Conservation (phyloP, 1,284 basidiomycete genomes). For the Microstroma glucosiphilum region DNA sequence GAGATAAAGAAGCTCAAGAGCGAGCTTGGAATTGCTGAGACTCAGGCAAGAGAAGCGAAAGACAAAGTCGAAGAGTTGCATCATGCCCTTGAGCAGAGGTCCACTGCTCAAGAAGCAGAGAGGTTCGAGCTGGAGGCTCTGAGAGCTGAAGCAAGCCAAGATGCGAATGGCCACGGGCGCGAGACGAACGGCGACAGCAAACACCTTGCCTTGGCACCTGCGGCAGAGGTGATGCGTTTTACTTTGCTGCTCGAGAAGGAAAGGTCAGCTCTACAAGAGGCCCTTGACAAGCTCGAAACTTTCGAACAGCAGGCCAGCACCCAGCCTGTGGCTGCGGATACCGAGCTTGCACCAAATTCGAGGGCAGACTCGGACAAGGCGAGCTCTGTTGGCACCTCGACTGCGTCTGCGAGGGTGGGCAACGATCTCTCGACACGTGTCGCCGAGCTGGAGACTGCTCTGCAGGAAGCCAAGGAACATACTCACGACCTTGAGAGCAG, state of each 20-base stretch:
- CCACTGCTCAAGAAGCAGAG: constrained; percentile 81
- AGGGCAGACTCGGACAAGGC: constrained; percentile 16
- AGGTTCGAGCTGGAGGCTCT: constrained; percentile 61
- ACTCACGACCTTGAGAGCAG: constrained; percentile 22
- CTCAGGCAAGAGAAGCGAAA: constrained; percentile 21
- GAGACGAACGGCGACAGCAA: not conserved
- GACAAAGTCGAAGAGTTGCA: constrained; percentile 34
- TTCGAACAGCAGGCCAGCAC: constrained; percentile 16
- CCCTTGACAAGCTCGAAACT: constrained; percentile 5
- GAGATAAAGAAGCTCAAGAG: constrained; percentile 54
- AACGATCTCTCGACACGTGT: constrained; percentile 19
- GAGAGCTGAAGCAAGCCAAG: constrained; percentile 29
- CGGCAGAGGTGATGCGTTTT: constrained; percentile 8
- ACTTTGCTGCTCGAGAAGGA: constrained; percentile 11
- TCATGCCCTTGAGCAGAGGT: constrained; percentile 54
- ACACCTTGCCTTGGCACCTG: constrained; percentile 8
- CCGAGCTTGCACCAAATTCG: constrained; percentile 20
- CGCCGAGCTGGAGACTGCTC: constrained; percentile 23
- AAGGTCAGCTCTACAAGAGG: constrained; percentile 12
- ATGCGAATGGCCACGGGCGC: constrained; percentile 23
- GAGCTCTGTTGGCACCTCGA: constrained; percentile 12
- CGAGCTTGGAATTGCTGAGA: constrained; percentile 55
- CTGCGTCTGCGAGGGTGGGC: too few species aligned
- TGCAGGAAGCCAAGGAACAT: constrained; percentile 24
- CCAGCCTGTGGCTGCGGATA: constrained; percentile 12